A percentile compares a stretch with the other conserved stretches of the same genome.
Evolutionary conservation across 352 stramenopile genomes (phyloP).

Genomic region (Phytopythium oedochilum): DNA sequence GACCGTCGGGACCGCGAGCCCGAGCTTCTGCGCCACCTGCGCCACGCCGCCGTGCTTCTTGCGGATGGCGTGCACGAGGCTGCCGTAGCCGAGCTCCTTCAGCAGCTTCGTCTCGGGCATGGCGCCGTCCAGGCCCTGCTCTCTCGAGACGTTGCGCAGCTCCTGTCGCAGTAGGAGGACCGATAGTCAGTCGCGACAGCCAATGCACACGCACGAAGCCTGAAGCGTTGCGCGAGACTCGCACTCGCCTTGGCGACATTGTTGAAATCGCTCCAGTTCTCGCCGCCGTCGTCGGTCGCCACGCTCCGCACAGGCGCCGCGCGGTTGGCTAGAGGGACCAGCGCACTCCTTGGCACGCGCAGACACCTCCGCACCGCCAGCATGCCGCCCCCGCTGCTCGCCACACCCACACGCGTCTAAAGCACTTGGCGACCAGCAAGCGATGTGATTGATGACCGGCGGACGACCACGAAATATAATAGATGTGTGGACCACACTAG

Average conservation of each 20-base stretch:
- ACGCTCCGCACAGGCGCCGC: not conserved
- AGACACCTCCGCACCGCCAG: not conserved
- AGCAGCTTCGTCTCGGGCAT: conserved; percentile 71
- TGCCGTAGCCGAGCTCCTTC: conserved; percentile 56
- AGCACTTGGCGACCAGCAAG: too few species aligned
- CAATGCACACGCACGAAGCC: too few species aligned
- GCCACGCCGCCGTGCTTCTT: conserved; percentile 83
- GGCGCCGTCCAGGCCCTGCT: conserved; percentile 30
- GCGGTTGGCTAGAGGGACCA: not conserved
- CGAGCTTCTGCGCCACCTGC: conserved; percentile 51
- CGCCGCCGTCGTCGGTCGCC: conserved; percentile 7
- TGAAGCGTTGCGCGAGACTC: too few species aligned
- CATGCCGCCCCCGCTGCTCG: not conserved
- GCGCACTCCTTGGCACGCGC: not conserved
- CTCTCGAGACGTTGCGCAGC: conserved; percentile 49
- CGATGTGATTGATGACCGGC: too few species aligned
- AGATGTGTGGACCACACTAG: too few species aligned
- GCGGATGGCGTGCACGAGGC: conserved; percentile 66
- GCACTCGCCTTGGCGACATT: conserved; percentile 50
- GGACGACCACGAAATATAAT: too few species aligned
- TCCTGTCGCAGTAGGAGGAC: conserved; percentile 21
- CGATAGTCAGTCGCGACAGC: too few species aligned
- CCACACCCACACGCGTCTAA: too few species aligned
- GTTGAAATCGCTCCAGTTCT: conserved; percentile 58
- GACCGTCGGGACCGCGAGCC: conserved; percentile 25